Evolutionary conservation across 2,329 filamentous ascomycete species (phyloP).

Genomic region (Aureobasidium zeae): DNA sequence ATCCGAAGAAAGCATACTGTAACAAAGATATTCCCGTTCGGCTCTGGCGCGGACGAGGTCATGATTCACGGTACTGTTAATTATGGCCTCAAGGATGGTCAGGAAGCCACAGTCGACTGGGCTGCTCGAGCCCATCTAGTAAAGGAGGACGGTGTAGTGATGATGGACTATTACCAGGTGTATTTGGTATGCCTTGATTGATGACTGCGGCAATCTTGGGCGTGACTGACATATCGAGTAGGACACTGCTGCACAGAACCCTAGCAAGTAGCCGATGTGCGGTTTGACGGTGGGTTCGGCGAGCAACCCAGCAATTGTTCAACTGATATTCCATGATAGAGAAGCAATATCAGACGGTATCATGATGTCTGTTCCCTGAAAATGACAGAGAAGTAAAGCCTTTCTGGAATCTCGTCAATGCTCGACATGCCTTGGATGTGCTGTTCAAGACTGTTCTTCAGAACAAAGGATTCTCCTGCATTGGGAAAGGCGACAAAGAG

Average conservation of each 20-base stretch:
- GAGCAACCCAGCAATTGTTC: background rate
- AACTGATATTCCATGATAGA: too few species aligned
- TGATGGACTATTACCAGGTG: conserved; percentile 46
- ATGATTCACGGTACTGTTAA: conserved; percentile 48
- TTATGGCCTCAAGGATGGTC: conserved; percentile 45
- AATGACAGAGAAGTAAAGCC: too few species aligned
- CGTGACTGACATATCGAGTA: background rate
- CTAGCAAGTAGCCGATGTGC: conserved; percentile 18
- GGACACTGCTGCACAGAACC: conserved; percentile 19
- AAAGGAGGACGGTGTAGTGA: conserved; percentile 44
- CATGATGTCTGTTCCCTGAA: too few species aligned
- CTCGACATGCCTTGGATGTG: too few species aligned
- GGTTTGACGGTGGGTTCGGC: too few species aligned
- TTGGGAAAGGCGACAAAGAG: background rate
- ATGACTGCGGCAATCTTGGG: background rate
- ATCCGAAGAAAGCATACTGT: conserved; percentile 38
- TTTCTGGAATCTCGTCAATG: too few species aligned
- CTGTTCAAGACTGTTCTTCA: too few species aligned
- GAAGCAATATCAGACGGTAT: too few species aligned
- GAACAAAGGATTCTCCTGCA: conserved; percentile 3
- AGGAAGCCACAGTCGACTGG: conserved; percentile 42
- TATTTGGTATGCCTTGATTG: conserved; percentile 37
- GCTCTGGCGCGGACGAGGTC: conserved; percentile 37
- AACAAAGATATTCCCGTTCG: conserved; percentile 43
- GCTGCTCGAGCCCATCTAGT: conserved; percentile 45